Percentiles rank a stretch among this genome's conserved stretches.
phyloP scores from a whole-genome alignment of 345 rosid genomes.

The Syzygium aqueum region DNA sequence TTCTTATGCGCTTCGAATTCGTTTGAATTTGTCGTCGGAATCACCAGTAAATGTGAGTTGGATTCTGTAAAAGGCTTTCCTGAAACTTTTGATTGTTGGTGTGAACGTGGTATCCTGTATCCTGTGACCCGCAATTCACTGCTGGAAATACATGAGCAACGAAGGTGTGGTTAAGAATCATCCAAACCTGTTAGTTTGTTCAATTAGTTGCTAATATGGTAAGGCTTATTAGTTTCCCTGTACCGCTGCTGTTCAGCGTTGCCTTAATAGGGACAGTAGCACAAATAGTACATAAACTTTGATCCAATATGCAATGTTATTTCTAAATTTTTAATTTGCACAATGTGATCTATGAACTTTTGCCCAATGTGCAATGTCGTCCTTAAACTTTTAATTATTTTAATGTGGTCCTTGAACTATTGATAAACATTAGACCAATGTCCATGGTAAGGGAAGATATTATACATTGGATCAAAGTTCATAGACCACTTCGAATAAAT shows the following conservation, averaged over 20 bases:
- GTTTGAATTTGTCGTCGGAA: not conserved
- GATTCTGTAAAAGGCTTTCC: not conserved
- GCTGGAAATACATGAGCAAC: not conserved
- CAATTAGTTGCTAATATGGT: not conserved
- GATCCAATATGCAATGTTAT: too few relatives aligned
- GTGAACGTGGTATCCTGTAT: not conserved
- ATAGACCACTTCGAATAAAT: not conserved
- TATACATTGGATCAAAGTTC: too few relatives aligned
- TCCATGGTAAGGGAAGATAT: too few relatives aligned
- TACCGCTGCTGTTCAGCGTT: too few relatives aligned
- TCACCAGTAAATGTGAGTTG: not conserved
- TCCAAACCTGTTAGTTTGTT: not conserved
- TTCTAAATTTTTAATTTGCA: too few relatives aligned
- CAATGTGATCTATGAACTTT: too few relatives aligned
- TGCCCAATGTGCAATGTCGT: too few relatives aligned
- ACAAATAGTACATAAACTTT: too few relatives aligned
- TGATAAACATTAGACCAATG: too few relatives aligned
- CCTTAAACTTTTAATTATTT: too few relatives aligned
- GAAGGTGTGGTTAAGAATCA: not conserved
- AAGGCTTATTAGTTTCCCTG: too few relatives aligned
- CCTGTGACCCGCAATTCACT: not conserved
- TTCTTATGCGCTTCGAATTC: slow-evolving; percentile 3
- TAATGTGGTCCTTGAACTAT: not conserved
- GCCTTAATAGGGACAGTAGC: too few relatives aligned
- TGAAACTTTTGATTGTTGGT: not conserved